Base-by-base conservation (phyloP, 805 yeast genomes). In the Lipomyces yamadae region DNA sequence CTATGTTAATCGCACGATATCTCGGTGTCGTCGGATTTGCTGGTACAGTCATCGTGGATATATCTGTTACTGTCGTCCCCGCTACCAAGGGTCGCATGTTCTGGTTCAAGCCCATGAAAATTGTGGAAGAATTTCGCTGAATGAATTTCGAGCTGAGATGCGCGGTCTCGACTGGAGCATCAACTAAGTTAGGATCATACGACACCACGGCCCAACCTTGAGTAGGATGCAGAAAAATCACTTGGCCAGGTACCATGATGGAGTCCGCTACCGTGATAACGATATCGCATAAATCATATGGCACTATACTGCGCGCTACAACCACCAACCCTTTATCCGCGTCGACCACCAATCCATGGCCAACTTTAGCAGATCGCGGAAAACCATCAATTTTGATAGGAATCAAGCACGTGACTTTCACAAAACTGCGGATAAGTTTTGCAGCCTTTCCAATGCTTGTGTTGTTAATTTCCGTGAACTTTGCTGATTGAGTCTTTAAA, bases 251-350 rank as follows among this genome's bases (percentile, higher is more conserved):
- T 13, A 92, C 83, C 70, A 88, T 86, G 30, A 91, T 85, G 0
- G 96, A 89, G 70, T 93, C 97, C 3, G 97, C 97, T 74, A 93
- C 85, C 2, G 93, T 87, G 29, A 93, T 83, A 58, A 85, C 82
- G 32, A 92, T 82, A 76, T 93, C 97, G 71, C 88, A 82, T 72
- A 88, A 77, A 59, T 90, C 96, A 78, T 92, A 96, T 6, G 97
- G 96, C 33, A 92, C 91, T 63, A 85, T 82, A 66, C 87, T 82
- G 67, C 97, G 83, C 2, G 97, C 89, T 1, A 89, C 91, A 61
- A 93, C 78, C 3, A 91, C 91, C 68, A 86, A 88, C 1, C 98
- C 98, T 67, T 85, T 84, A 60, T 81, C 85, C 3, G 97, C 88
- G 76, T 93, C 97, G 42, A 93, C 81, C 1, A 93, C 87, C 35